phyloP scores from a whole-genome alignment of 768 basidiomycete genomes.

The Trametes maxima region DNA sequence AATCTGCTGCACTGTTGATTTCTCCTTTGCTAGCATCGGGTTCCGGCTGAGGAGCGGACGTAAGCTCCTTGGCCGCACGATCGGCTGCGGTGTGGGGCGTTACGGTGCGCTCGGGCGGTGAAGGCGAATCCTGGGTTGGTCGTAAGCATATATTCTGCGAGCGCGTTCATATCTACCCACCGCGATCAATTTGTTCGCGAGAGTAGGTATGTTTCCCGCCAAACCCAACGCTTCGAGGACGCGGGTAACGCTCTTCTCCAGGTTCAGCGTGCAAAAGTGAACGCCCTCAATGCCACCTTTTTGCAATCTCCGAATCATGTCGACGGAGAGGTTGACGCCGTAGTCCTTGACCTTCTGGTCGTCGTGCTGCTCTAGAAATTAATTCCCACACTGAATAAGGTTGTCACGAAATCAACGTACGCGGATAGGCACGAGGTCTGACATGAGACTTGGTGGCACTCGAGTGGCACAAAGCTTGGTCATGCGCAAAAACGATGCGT shows the following conservation, averaged over 20 bases:
- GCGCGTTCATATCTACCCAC: conserved; percentile 38
- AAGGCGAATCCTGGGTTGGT: conserved; percentile 37
- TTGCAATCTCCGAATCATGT: conserved; percentile 70
- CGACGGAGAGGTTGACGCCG: conserved; percentile 83
- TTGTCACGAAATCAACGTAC: conserved; percentile 48
- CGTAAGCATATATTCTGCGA: conserved; percentile 3
- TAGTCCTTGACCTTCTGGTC: conserved; percentile 94
- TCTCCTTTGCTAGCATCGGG: conserved; percentile 70
- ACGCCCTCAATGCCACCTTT: conserved; percentile 67
- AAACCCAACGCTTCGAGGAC: conserved; percentile 82
- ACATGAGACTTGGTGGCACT: conserved; percentile 68
- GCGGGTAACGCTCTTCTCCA: conserved; percentile 91
- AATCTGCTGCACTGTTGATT: conserved; percentile 73
- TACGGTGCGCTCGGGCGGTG: conserved; percentile 45
- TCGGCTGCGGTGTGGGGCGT: conserved; percentile 67
- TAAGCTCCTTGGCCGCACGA: conserved; percentile 59
- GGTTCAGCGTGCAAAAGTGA: conserved; percentile 95
- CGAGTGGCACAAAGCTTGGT: conserved; percentile 85
- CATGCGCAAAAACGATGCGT: conserved; percentile 88
- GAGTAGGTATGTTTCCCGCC: conserved; percentile 47
- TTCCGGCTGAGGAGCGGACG: conserved; percentile 50
- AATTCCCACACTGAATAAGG: background rate
- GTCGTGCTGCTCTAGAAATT: conserved; percentile 65
- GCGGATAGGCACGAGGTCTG: conserved; percentile 72
- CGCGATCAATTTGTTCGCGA: conserved; percentile 67